Base-by-base conservation (phyloP, 2,329 filamentous ascomycete species). In the Coniochaeta sp. region DNA sequence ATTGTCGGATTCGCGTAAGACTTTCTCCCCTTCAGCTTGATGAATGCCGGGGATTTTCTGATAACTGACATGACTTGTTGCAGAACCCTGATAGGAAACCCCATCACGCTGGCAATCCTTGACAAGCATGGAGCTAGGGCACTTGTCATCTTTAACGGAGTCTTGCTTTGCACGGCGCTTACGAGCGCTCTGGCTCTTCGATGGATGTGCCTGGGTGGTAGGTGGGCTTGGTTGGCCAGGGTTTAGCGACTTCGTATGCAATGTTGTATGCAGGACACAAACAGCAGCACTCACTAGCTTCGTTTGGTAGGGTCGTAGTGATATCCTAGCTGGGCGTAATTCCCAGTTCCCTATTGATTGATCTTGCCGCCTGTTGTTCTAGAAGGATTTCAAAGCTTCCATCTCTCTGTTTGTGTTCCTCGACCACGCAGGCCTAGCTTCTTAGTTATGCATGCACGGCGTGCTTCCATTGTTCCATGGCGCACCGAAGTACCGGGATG, bases 1-100 rank as follows among this genome's bases (percentile, higher is more conserved):
- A 55, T 71, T 26, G 64, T 65, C 40, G 66, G 69, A n/a, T 61
- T 72, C 57, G 68, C 68, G 66, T 66, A 63, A 66, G 64, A 58
- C 14, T 43, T 14, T 16, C 17, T 26, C 4, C 31, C 22, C 24
- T 11, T 22, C 2, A 33, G 17, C 16, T 31, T 17, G 11, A 43
- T n/a, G 38, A 55, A 33, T 33, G 34, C 8, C 11, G 52, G 26
- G 1, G 43, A 14, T 43, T n/a, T 43, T 43, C 38, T 19, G 38
- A 19, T 17, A 14, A 19, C 19, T 44, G 40, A 44, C 40, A 44
- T 44, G 40, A 3, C 40, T 58, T 24, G 24, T 14, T 17, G 36
- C 16, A 19, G 8, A 11, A 62, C 60, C 14, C 58, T 67, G 40
- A 63, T 67, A 26, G 64, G 64, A 43, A 68, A 68, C 58, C 66